Evolutionary conservation across 805 yeast species (phyloP), one percentile per base, ranked within the genome.

Genomic region (Candida taoyuanica): DNA sequence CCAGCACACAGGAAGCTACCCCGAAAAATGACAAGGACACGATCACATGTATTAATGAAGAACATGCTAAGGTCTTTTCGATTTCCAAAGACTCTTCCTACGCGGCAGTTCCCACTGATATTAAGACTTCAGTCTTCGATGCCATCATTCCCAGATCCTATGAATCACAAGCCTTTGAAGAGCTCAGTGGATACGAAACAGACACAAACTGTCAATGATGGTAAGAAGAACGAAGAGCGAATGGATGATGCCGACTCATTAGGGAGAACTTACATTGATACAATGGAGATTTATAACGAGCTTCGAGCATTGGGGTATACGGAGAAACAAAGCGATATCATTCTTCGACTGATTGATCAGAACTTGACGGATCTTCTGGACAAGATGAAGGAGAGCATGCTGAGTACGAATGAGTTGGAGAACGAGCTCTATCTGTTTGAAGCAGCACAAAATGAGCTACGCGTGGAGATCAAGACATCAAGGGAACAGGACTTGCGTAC

Each of bases 351-450:
- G 6, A 57, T 71, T 20, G 59, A 63, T 19, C 61, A 61, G 17
- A 52, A 65, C 44, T 42, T 70, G 17, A 48, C 58, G 6, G 49
- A 49, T 7, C 57, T 62, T 15, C 49, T 70, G 26, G 48, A 52
- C 7, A 50, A 58, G 26, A 42, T 65, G 17, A 51, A 59, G 19
- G 61, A 59, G 3, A 53, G 57, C 28, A 53, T 59, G 14, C 56
- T 68, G 14, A 67, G 69, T 17, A 62, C 62, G 19, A 76, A 78
- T 44, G 96, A 87, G 49, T 63, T 87, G 13, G 96, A 89, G 46
- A 91, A 89, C 52, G 96, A 91, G 52, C 73, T 77, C 17, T 93
- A 91, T 55, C 63, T 93, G 12, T 89, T 87, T 58, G 91, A 88
- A 56, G 94, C 96, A 23, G 96, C 96, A 0, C 86, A 86, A 44